Percentiles rank a stretch among this genome's conserved stretches.
Evolutionary conservation across 495 filamentous ascomycete genomes (phyloP).

Genomic region (Hypoxylon crocopeplum): DNA sequence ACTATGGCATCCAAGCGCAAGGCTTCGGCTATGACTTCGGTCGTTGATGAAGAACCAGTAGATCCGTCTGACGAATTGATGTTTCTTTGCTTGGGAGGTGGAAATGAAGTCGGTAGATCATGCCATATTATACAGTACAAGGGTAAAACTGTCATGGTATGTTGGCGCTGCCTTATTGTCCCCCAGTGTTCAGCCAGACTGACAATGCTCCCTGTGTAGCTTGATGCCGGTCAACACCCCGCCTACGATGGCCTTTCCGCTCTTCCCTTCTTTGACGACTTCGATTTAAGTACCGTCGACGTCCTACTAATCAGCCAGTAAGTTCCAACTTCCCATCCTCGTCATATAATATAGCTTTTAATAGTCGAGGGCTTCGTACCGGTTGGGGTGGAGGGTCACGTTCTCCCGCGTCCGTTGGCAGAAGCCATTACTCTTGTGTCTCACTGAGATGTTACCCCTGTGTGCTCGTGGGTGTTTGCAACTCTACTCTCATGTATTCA

Average conservation of each 20-base stretch:
- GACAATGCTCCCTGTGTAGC: constrained; percentile 54
- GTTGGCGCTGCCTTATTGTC: too few relatives aligned
- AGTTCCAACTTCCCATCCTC: constrained; percentile 49
- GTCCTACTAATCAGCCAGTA: constrained; percentile 98
- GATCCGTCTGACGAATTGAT: constrained; percentile 86
- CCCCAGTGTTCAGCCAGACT: too few relatives aligned
- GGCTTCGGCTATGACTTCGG: constrained; percentile 67
- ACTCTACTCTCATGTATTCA: constrained; percentile 38
- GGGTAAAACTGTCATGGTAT: constrained; percentile 97
- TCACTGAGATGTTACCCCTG: constrained; percentile 1
- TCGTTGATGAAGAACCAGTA: constrained; percentile 69
- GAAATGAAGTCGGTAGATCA: constrained; percentile 95
- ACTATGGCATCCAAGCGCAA: constrained; percentile 80
- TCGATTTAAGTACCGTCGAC: constrained; percentile 95
- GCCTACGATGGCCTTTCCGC: constrained; percentile 95
- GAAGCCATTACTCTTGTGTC: neutral
- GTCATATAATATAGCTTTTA: constrained; percentile 11
- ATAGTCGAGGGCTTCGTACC: constrained; percentile 28
- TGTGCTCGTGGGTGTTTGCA: constrained; percentile 4
- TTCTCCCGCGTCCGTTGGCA: constrained; percentile 10
- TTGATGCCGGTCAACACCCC: constrained; percentile 95
- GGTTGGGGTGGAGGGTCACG: constrained; percentile 19
- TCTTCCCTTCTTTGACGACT: constrained; percentile 97
- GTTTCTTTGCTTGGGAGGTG: constrained; percentile 92
- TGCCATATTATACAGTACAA: constrained; percentile 99